Conservation (phyloP, 139 green algal species). For the Penium margaritaceum region DNA sequence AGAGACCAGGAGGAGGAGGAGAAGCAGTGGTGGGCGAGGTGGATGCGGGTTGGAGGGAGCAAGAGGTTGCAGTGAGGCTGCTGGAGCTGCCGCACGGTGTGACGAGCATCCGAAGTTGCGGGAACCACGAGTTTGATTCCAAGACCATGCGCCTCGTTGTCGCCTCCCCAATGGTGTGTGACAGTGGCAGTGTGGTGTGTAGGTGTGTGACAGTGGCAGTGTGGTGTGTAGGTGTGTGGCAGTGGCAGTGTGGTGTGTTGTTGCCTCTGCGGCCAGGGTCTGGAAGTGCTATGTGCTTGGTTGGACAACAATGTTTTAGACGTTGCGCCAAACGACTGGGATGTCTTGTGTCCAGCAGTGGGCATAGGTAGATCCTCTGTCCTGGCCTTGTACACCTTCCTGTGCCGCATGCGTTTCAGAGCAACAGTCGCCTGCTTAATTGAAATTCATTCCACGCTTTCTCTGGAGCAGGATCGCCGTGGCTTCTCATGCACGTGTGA, state of each 20-base stretch:
- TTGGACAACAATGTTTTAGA: too few species aligned
- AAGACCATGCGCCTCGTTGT: conserved; percentile 9
- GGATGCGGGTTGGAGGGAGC: too few species aligned
- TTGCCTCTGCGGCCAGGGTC: too few species aligned
- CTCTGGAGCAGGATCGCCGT: neutral
- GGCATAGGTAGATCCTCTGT: too few species aligned
- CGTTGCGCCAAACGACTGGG: too few species aligned
- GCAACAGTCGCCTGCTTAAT: too few species aligned
- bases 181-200: neutral
- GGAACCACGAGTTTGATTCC: conserved; percentile 15
- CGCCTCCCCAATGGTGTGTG: conserved; percentile 21
- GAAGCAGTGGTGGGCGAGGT: too few species aligned
- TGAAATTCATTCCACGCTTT: too few species aligned
- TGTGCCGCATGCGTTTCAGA: too few species aligned
- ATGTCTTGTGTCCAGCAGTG: too few species aligned
- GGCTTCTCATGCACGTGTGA: neutral
- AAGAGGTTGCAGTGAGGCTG: neutral
- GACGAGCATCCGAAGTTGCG: neutral
- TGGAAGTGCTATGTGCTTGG: neutral
- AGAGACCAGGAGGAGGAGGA: too few species aligned
- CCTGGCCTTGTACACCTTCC: too few species aligned
- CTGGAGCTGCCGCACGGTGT: neutral
- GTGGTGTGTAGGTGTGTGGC: neutral
- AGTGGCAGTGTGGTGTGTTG: neutral
- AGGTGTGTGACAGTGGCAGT: neutral